These are phyloP conservation scores for Cercospora sp. DNA, from an alignment of 2,329 filamentous ascomycete genomes.

Conservation along the genomic window DNA sequence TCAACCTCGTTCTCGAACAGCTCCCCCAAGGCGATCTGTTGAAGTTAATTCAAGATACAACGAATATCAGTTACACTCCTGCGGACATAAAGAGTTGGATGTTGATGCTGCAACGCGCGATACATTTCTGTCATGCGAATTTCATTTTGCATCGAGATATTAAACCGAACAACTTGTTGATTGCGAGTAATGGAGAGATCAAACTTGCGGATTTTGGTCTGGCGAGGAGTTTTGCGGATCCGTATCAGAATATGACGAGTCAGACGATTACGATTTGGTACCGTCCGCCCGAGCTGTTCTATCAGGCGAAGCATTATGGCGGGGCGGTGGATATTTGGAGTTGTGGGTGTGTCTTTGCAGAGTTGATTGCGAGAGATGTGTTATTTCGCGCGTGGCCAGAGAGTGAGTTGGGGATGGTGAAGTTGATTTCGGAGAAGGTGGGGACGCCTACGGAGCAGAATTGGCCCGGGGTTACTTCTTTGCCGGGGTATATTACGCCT, in stretches of 20 bases:
- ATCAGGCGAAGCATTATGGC: conserved; percentile 83
- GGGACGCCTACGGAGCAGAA: conserved; percentile 91
- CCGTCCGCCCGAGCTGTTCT: conserved; percentile 88
- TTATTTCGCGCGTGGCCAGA: conserved; percentile 71
- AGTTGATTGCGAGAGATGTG: conserved; percentile 78
- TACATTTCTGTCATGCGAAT: conserved; percentile 97
- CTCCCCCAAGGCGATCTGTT: conserved; percentile 92
- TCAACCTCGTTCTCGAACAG: conserved; percentile 93
- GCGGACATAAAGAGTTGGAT: conserved; percentile 98
- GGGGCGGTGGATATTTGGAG: conserved; percentile 94
- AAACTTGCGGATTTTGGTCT: conserved; percentile 98
- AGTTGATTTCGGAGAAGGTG: conserved; percentile 78
- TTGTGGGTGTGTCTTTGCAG: conserved; percentile 88
- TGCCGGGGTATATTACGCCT: conserved; percentile 77
- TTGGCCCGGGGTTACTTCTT: conserved; percentile 85
- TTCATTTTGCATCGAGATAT: conserved; percentile 95
- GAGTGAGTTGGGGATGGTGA: conserved; percentile 82
- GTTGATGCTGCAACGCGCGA: conserved; percentile 88
- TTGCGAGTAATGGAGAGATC: conserved; percentile 87
- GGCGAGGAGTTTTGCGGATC: conserved; percentile 84
- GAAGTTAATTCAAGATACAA: conserved; percentile 85
- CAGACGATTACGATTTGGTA: conserved; percentile 98
- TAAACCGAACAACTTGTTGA: conserved; percentile 97
- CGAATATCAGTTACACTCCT: conserved; percentile 74
- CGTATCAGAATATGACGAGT: conserved; percentile 80